phyloP scores from a whole-genome alignment of 306 rosid genomes.

The Acacia confusa region DNA sequence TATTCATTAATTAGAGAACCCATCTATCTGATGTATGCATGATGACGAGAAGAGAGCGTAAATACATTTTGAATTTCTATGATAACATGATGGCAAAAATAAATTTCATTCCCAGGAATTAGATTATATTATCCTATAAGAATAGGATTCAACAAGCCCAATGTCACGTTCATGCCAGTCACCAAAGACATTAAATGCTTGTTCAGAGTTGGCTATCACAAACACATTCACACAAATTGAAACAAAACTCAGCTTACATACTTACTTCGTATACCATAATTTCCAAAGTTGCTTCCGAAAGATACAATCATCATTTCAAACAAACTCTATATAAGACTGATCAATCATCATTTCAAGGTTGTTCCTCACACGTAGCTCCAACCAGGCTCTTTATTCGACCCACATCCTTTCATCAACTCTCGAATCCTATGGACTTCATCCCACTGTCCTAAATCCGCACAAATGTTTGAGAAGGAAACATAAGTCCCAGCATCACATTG shows the following conservation, averaged over 20 bases:
- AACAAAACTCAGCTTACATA: no score
- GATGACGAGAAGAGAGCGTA: background rate
- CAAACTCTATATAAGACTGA: background rate
- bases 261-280: no score
- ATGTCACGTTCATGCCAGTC: background rate
- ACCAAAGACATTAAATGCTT: background rate
- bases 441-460: conserved; percentile 74
- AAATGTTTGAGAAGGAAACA: conserved; percentile 68
- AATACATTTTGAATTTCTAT: background rate
- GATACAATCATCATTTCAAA: no score
- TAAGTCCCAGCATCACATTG: conserved; percentile 61
- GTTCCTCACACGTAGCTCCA: conserved; percentile 62
- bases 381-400: conserved; percentile 62
- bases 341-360: conserved; percentile 22
- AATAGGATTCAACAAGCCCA: background rate
- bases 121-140: background rate
- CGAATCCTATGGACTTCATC: conserved; percentile 68
- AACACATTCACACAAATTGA: no score
- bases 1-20: background rate
- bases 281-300: no score
- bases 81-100: background rate
- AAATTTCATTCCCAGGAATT: background rate
- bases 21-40: background rate
- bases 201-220: no score
- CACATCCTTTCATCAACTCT: conserved; percentile 53